phyloP scores from a whole-genome alignment of 2,329 filamentous ascomycete species.

The Westerdykella aurantiaca region DNA sequence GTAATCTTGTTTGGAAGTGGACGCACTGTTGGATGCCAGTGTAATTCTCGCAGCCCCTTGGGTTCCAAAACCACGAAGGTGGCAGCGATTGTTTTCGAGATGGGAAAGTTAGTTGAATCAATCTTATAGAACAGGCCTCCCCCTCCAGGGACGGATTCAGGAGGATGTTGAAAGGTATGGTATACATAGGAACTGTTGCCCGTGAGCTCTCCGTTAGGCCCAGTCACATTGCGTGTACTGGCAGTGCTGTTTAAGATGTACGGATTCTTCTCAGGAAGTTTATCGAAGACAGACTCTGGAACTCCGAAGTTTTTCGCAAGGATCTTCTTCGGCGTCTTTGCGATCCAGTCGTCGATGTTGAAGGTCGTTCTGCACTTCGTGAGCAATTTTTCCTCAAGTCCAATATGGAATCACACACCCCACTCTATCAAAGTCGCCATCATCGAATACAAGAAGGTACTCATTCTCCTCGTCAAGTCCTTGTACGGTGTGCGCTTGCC shows the following conservation, averaged over 20 bases:
- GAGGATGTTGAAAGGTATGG: too few relatives aligned
- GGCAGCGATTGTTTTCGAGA: too few relatives aligned
- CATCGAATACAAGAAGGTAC: conserved; percentile 61
- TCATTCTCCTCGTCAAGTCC: conserved; percentile 22
- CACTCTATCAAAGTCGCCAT: conserved; percentile 59
- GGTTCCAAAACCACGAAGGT: too few relatives aligned
- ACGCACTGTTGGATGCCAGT: too few relatives aligned
- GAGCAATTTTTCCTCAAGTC: not conserved
- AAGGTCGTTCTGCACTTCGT: conserved; percentile 53
- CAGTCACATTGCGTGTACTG: conserved; percentile 43
- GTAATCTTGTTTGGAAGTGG: too few relatives aligned
- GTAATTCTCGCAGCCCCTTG: too few relatives aligned
- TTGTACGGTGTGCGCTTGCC: too few relatives aligned
- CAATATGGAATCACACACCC: conserved; percentile 40
- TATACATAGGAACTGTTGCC: too few relatives aligned
- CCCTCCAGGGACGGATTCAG: too few relatives aligned
- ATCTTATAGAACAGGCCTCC: too few relatives aligned
- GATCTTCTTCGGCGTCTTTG: conserved; percentile 58
- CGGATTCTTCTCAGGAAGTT: conserved; percentile 52
- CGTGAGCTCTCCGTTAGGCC: conserved; percentile 40
- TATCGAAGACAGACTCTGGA: conserved; percentile 53
- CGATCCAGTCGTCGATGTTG: conserved; percentile 65
- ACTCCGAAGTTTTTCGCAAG: conserved; percentile 66
- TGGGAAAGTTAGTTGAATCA: too few relatives aligned
- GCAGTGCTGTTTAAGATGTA: conserved; percentile 58